phyloP scores from a whole-genome alignment of 2,329 filamentous ascomycete species.

The Fusarium sp. region DNA sequence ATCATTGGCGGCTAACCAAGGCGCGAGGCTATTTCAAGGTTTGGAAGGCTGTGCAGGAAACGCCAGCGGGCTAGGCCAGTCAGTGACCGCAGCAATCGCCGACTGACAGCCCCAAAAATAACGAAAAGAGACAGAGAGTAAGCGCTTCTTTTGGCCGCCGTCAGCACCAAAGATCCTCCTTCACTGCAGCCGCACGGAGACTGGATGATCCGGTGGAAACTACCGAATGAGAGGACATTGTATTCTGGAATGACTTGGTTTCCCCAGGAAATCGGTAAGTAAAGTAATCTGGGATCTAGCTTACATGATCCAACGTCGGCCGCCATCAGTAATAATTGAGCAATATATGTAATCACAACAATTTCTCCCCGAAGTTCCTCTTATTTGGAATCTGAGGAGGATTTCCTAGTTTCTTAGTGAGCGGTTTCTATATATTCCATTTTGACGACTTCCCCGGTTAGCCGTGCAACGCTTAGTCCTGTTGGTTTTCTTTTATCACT shows the following conservation, averaged over 20 bases:
- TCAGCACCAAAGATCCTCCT: constrained; percentile 27
- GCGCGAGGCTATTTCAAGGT: constrained; percentile 34
- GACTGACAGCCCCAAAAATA: constrained; percentile 33
- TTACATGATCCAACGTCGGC: constrained; percentile 10
- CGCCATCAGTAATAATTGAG: not conserved
- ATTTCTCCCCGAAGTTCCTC: constrained; percentile 6
- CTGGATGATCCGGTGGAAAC: constrained; percentile 20
- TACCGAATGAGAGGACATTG: constrained; percentile 8
- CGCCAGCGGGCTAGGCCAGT: constrained; percentile 12
- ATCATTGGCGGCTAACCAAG: constrained; percentile 22
- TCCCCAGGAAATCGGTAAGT: constrained; percentile 1
- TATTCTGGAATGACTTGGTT: constrained; percentile 5
- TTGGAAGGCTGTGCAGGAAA: constrained; percentile 34
- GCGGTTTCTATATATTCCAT: no score
- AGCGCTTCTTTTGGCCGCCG: constrained; percentile 26
- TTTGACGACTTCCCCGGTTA: no score
- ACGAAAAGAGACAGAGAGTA: constrained; percentile 17
- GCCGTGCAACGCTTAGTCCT: no score
- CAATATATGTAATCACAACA: constrained; percentile 10
- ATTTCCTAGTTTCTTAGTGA: not conserved
- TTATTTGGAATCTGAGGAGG: constrained; percentile 8
- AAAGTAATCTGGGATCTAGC: not conserved
- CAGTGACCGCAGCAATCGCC: constrained; percentile 24
- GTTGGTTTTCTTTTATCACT: no score
- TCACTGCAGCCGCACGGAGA: constrained; percentile 14